phyloP scores from a whole-genome alignment of 192 early-diverging fungal genomes.

The Geosiphon pyriformis region DNA sequence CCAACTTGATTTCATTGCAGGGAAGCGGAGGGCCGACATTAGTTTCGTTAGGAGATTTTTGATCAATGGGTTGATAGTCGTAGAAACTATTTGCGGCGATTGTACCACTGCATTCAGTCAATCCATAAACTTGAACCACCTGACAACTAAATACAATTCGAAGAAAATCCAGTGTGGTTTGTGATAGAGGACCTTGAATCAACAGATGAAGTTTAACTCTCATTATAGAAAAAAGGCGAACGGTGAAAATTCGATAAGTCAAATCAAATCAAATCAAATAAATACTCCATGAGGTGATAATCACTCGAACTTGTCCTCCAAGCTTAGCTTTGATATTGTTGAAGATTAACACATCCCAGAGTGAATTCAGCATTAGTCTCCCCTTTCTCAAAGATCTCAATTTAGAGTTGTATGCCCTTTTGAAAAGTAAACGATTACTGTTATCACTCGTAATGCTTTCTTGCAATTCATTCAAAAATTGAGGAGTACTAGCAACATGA shows the following conservation, averaged over 20 bases:
- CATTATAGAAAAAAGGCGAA: background rate
- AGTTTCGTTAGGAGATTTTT: constrained; percentile 16
- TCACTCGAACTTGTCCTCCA: constrained; percentile 34
- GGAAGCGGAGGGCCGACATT: constrained; percentile 61
- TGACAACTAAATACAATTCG: constrained; percentile 56
- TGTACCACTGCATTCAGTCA: constrained; percentile 32
- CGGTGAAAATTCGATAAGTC: no score
- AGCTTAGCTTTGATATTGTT: constrained; percentile 39
- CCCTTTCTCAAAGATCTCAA: constrained; percentile 28
- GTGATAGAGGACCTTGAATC: constrained; percentile 8
- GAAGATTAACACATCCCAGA: constrained; percentile 41
- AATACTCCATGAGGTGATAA: constrained; percentile 30
- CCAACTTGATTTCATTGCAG: constrained; percentile 70
- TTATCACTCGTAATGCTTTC: constrained; percentile 27
- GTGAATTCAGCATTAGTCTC: constrained; percentile 32
- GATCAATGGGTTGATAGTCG: constrained; percentile 35
- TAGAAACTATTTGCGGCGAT: constrained; percentile 36
- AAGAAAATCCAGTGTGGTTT: constrained; percentile 45
- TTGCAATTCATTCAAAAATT: constrained; percentile 26
- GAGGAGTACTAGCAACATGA: constrained; percentile 23
- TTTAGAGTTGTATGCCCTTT: constrained; percentile 31
- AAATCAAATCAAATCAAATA: background rate
- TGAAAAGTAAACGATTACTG: constrained; percentile 36
- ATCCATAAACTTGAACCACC: constrained; percentile 51
- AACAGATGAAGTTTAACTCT: no score